Conservation (phyloP, 768 basidiomycete species). For the Cyathus striatus region DNA sequence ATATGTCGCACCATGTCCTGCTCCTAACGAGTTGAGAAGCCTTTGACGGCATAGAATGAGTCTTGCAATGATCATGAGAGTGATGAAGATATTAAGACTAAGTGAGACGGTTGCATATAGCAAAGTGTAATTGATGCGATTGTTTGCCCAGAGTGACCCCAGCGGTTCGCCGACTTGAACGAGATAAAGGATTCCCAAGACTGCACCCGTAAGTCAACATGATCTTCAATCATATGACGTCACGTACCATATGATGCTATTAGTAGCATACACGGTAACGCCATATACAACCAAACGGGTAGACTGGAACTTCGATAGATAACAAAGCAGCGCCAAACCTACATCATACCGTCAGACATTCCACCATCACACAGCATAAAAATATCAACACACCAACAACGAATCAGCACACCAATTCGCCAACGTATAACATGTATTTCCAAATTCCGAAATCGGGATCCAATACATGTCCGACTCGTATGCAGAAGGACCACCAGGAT, state of each 20-base stretch:
- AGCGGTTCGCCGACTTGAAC: too few relatives aligned
- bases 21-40: slow-evolving; percentile 5
- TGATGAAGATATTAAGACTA: slow-evolving; percentile 8
- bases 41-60: slow-evolving; percentile 9
- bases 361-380: background rate
- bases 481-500: slow-evolving; percentile 3
- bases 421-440: slow-evolving; percentile 8
- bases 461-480: slow-evolving; percentile 6
- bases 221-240: background rate
- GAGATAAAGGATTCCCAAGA: slow-evolving; percentile 5
- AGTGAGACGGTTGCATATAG: slow-evolving; percentile 1
- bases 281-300: slow-evolving; percentile 4
- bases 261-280: slow-evolving; percentile 3
- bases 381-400: slow-evolving; percentile 8
- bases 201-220: background rate
- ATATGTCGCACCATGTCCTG: slow-evolving; percentile 7
- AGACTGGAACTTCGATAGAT: slow-evolving; percentile 9
- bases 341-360: background rate
- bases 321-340: slow-evolving; percentile 13
- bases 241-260: slow-evolving; percentile 7
- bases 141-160: too few relatives aligned
- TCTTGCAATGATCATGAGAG: slow-evolving; percentile 12
- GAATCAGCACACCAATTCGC: slow-evolving; percentile 11
- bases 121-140: background rate
- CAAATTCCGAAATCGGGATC: slow-evolving; percentile 7